Conservation (phyloP, 192 early-diverging fungal genomes). For the Backusella parvicylindrica region DNA sequence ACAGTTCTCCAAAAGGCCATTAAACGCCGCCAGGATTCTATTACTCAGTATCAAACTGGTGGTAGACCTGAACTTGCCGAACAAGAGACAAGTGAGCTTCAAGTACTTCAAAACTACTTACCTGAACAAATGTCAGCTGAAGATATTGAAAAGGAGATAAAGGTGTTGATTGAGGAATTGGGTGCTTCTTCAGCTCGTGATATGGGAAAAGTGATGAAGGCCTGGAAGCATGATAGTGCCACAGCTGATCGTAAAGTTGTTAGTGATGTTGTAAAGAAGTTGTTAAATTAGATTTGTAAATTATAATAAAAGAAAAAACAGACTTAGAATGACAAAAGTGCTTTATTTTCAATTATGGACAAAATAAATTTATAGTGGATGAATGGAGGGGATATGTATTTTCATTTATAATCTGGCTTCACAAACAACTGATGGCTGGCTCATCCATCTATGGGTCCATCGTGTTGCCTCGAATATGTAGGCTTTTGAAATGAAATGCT, state of each 20-base stretch:
- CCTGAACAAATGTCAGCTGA: slow-evolving; percentile 72
- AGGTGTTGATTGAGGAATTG: slow-evolving; percentile 45
- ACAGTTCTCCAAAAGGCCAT: slow-evolving; percentile 74
- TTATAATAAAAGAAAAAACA: background rate
- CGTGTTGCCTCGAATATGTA: background rate
- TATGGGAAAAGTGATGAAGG: slow-evolving; percentile 87
- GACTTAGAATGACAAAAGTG: background rate
- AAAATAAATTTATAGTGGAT: background rate
- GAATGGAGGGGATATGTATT: background rate
- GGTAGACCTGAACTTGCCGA: slow-evolving; percentile 73
- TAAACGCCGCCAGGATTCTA: slow-evolving; percentile 80
- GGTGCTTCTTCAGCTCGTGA: slow-evolving; percentile 66
- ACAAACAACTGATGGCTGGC: background rate
- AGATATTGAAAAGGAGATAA: slow-evolving; percentile 66
- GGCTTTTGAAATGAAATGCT: background rate
- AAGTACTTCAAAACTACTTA: slow-evolving; percentile 68
- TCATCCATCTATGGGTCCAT: background rate
- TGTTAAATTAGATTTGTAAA: slow-evolving; percentile 38
- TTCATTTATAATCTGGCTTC: background rate
- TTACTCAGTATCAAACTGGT: slow-evolving; percentile 57
- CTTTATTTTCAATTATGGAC: background rate
- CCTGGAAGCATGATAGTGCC: slow-evolving; percentile 61
- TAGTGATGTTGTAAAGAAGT: slow-evolving; percentile 70
- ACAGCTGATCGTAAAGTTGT: slow-evolving; percentile 74
- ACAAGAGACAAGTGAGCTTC: slow-evolving; percentile 65